phyloP scores from a whole-genome alignment of 257 asterid genomes.

The Scutellaria baicalensis region DNA sequence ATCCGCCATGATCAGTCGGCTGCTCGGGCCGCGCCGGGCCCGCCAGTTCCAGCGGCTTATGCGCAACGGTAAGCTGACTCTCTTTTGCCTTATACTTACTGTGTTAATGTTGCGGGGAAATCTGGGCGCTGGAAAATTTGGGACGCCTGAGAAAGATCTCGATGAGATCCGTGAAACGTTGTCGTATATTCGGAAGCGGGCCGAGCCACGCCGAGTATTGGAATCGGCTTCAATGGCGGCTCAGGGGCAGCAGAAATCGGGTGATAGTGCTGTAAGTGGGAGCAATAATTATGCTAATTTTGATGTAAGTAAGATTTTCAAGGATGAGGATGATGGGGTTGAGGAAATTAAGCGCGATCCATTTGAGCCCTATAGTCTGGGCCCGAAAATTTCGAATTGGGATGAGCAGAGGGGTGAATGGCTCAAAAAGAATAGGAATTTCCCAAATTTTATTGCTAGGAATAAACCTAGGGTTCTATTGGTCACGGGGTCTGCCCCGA shows the following conservation, averaged over 20 bases:
- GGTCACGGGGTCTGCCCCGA: conserved; percentile 45
- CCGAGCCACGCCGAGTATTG: conserved; percentile 43
- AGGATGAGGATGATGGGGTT: conserved; percentile 36
- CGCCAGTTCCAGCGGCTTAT: conserved; percentile 31
- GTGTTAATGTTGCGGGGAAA: conserved; percentile 36
- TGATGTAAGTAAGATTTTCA: conserved; percentile 25
- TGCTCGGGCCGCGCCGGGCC: conserved; percentile 31
- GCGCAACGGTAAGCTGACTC: conserved; percentile 40
- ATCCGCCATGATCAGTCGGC: conserved; percentile 31
- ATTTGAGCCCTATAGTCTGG: conserved; percentile 30
- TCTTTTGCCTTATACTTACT: conserved; percentile 40
- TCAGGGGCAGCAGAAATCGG: conserved; percentile 1
- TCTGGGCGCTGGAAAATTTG: conserved; percentile 49
- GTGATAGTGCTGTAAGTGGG: neutral
- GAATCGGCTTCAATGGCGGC: conserved; percentile 22
- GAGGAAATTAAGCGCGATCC: conserved; percentile 27
- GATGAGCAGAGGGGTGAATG: conserved; percentile 38
- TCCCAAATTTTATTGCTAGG: conserved; percentile 29
- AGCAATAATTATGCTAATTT: conserved; percentile 17
- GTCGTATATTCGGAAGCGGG: conserved; percentile 33
- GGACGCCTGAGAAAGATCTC: conserved; percentile 52
- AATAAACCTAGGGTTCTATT: conserved; percentile 41
- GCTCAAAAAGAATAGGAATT: conserved; percentile 30
- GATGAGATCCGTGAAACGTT: conserved; percentile 44
- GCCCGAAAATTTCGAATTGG: conserved; percentile 49